phyloP scores from a whole-genome alignment of 495 filamentous ascomycete species.

The Extremus antarcticus region DNA sequence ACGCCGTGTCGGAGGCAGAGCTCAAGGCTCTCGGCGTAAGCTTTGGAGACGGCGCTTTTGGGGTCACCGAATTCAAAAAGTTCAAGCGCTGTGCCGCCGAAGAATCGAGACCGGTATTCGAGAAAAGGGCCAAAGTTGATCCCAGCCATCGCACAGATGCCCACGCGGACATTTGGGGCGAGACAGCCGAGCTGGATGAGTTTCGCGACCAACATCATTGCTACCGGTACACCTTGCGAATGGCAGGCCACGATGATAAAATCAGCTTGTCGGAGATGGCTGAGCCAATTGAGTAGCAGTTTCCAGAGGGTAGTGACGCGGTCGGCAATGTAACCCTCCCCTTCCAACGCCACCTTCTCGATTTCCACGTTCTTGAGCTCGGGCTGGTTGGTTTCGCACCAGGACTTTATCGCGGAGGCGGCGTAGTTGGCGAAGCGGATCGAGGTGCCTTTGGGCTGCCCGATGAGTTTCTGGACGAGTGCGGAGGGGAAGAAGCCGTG shows the following conservation, averaged over 20 bases:
- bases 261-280: conserved; percentile 76
- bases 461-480: conserved; percentile 72
- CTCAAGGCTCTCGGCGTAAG: conserved; percentile 66
- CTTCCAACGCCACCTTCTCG: conserved; percentile 88
- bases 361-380: conserved; percentile 56
- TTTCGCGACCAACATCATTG: conserved; percentile 86
- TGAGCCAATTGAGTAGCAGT: conserved; percentile 86
- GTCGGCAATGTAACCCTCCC: conserved; percentile 91
- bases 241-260: conserved; percentile 85
- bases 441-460: conserved; percentile 90
- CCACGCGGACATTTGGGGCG: conserved; percentile 50
- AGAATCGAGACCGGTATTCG: conserved; percentile 70
- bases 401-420: conserved; percentile 70
- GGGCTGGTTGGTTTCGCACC: conserved; percentile 47
- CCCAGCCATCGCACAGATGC: conserved; percentile 87
- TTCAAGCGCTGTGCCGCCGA: conserved; percentile 81
- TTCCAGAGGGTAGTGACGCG: conserved; percentile 90
- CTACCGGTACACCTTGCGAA: conserved; percentile 89
- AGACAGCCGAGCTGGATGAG: conserved; percentile 72
- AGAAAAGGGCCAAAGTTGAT: conserved; percentile 88
- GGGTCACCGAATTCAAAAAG: conserved; percentile 83
- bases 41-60: conserved; percentile 67
- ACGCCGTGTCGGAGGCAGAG: conserved; percentile 64
- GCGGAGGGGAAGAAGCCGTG: conserved; percentile 89
- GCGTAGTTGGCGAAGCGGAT: conserved; percentile 85